Percentiles rank a stretch among this genome's conserved stretches.
Evolutionary conservation across 2,329 filamentous ascomycete species (phyloP).

Genomic region (Aspergillus sp.): DNA sequence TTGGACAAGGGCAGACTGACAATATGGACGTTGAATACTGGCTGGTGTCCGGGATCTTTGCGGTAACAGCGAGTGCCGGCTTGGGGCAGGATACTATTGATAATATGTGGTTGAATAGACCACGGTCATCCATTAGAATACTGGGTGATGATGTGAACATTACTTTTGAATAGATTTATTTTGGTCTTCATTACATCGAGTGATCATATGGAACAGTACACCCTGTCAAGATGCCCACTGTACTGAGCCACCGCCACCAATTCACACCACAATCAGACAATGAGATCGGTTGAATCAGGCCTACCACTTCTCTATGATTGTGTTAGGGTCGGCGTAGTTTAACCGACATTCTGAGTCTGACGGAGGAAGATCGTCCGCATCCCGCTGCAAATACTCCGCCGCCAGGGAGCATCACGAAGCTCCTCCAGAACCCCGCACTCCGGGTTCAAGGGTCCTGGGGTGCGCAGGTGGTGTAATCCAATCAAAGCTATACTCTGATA

Average conservation of each 20-base stretch:
- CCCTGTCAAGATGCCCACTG: too few species aligned
- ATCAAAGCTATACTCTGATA: neutral
- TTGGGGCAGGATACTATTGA: neutral
- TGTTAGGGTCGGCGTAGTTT: neutral
- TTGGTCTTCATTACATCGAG: too few species aligned
- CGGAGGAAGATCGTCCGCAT: neutral
- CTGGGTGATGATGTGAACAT: neutral
- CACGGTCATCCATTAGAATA: neutral
- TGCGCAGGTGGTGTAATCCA: neutral
- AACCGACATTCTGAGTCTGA: neutral
- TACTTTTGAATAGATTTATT: neutral
- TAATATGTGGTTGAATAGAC: conserved; percentile 7
- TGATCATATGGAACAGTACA: too few species aligned
- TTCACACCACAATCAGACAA: too few species aligned
- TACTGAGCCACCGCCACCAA: neutral
- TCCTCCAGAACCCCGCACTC: neutral
- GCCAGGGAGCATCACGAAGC: neutral
- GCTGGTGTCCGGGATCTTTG: conserved; percentile 9
- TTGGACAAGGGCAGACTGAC: neutral
- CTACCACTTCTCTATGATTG: too few species aligned
- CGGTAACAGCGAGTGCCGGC: conserved; percentile 3
- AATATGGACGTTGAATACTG: neutral
- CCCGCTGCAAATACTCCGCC: neutral
- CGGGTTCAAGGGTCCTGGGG: neutral
- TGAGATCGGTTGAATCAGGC: too few species aligned